Base-by-base conservation (phyloP, 306 rosid species). In the Inga leiocalycina region DNA sequence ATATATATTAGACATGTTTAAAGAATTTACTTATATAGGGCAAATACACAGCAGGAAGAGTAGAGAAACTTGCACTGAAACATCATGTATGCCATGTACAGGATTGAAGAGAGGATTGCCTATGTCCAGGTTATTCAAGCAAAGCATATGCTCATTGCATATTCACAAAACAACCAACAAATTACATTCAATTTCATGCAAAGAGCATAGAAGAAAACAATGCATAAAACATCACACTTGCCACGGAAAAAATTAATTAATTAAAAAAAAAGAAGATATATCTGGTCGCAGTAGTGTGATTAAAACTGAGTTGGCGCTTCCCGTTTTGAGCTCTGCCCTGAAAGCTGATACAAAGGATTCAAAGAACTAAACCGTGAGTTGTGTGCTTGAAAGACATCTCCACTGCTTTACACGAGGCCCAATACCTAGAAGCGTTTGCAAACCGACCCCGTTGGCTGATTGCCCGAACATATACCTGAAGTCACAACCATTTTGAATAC, bases 361-460 rank as follows among this genome's bases (percentile, higher is more conserved):
- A 14, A 84, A 80, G 80, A 79, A 71, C 75, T 59, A 68, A 64
- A 75, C 72, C 78, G 82, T 88, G 81, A 97, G 74, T 90, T 96
- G 97, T 30, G 97, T 84, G 61, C 92, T 94, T 37, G 95, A 84
- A 72, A 97, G 83, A 84, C 97, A 94, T 86, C 97, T 90, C 94
- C 93, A 87, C 16, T 90, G 94, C 91, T 87, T 90, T 52, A 49
- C 54, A 9, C 70, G 94, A 27, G 89, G 88, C 49, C 88, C 91
- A 41, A 89, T 92, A 77, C 90, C 97, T 3, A 97, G 87, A 30
- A 97, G 95, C 90, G 91, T 88, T 84, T 86, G 91, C 90, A 97
- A 88, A 45, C 99, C 99, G 39, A 64, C 84, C 14, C 82, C 80
- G 65, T 88, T 86, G 66, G 87, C 83, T 9, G 97, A 91, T 45